Evolutionary conservation across 2,329 filamentous ascomycete species (phyloP).

Genomic region (Mycosphaerelloides madeirae): DNA sequence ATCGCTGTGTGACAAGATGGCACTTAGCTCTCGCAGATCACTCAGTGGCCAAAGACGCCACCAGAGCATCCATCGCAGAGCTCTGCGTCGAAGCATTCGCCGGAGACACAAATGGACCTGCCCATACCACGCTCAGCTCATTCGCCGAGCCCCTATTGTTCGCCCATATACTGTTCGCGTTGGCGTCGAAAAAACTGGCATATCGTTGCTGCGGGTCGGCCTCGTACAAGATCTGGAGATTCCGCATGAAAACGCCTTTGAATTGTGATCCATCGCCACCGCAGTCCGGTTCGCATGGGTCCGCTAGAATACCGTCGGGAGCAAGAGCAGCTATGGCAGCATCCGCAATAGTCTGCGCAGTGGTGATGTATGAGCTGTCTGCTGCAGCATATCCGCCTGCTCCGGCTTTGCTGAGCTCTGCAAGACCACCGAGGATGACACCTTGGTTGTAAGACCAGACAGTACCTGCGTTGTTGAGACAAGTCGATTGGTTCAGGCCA

Average conservation of each 20-base stretch:
- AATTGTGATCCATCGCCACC: conserved; percentile 54
- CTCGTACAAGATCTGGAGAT: conserved; percentile 55
- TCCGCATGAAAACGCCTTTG: conserved; percentile 67
- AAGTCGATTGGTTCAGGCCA: conserved; percentile 45
- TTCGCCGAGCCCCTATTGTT: conserved; percentile 50
- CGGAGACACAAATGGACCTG: conserved; percentile 49
- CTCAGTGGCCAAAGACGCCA: conserved; percentile 27
- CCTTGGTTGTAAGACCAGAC: conserved; percentile 55
- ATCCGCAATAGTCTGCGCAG: conserved; percentile 37
- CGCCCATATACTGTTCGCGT: conserved; percentile 63
- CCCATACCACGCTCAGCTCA: conserved; percentile 60
- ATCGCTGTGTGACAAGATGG: no score
- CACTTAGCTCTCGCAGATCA: no score
- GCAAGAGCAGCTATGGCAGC: conserved; percentile 38
- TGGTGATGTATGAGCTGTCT: conserved; percentile 31
- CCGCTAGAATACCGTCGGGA: conserved; percentile 37
- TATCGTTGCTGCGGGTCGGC: conserved; percentile 49
- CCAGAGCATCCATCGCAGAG: conserved; percentile 31
- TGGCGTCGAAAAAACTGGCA: conserved; percentile 51
- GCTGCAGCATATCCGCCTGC: conserved; percentile 9
- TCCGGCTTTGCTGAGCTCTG: conserved; percentile 45
- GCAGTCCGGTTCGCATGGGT: conserved; percentile 36
- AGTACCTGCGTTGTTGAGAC: conserved; percentile 47
- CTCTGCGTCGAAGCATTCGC: conserved; percentile 31
- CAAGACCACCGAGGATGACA: conserved; percentile 55